Conservation (phyloP, 2,329 filamentous ascomycete genomes). For the Botrytis aclada region DNA sequence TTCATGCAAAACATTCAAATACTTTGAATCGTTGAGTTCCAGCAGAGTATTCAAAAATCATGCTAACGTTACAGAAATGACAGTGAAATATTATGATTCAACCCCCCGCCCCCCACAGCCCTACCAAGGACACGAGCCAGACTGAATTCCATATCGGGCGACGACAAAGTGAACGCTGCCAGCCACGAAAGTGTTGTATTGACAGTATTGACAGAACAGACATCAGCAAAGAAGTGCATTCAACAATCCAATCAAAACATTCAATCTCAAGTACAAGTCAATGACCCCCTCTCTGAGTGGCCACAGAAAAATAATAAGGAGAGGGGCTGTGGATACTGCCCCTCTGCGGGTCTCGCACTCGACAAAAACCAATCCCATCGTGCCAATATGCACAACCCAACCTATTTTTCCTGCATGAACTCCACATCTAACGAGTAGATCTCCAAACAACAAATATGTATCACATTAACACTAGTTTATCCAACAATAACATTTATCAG, state of each 20-base stretch:
- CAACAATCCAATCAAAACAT: not conserved
- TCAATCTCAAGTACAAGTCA: not conserved
- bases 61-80: too few species aligned
- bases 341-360: not conserved
- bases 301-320: not conserved
- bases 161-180: not conserved
- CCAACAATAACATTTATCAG: not conserved
- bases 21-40: not conserved
- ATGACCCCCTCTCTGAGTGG: not conserved
- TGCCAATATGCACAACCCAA: not conserved
- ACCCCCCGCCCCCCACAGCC: too few species aligned
- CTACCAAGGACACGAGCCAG: too few species aligned
- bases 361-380: not conserved
- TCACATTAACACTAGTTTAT: rapidly evolving
- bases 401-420: not conserved
- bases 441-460: rapidly evolving
- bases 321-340: not conserved
- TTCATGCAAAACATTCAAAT: not conserved
- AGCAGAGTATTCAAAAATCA: not conserved
- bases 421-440: not conserved
- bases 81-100: too few species aligned
- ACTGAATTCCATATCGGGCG: not conserved
- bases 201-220: not conserved
- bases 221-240: not conserved
- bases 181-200: not conserved